Evolutionary conservation across 495 filamentous ascomycete genomes (phyloP).

Genomic region (Hamigera avellanea): DNA sequence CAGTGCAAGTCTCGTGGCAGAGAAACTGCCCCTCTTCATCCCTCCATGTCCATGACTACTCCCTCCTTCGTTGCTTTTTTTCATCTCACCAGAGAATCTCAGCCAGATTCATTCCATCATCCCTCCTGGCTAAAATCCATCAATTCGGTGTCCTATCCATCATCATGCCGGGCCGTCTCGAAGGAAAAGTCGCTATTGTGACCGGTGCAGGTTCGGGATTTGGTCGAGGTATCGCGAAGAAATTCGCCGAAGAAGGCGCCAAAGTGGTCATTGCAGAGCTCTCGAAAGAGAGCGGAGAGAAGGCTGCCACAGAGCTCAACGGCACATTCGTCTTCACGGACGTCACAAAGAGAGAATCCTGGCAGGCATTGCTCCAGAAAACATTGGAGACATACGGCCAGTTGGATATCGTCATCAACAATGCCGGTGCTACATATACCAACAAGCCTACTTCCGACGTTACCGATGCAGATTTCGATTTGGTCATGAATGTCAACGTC

Average conservation of each 20-base stretch:
- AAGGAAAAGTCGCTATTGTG: conserved; percentile 41
- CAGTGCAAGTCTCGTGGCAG: too few species aligned
- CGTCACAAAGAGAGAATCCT: conserved; percentile 14
- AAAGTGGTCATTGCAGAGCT: conserved; percentile 43
- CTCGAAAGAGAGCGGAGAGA: conserved; percentile 15
- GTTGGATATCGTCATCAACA: conserved; percentile 29
- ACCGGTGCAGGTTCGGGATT: conserved; percentile 38
- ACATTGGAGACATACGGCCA: conserved; percentile 16
- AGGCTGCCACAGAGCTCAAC: conserved; percentile 11
- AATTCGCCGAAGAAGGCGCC: conserved; percentile 40
- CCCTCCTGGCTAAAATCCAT: too few species aligned
- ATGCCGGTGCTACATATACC: conserved; percentile 20
- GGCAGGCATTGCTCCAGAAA: conserved; percentile 12
- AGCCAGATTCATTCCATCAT: too few species aligned
- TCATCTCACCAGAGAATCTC: too few species aligned
- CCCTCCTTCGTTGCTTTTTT: too few species aligned
- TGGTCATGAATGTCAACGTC: conserved; percentile 44
- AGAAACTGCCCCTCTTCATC: too few species aligned
- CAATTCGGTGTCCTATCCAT: too few species aligned
- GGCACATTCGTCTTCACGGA: conserved; percentile 14
- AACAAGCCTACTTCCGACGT: conserved; percentile 41
- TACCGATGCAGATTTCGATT: conserved; percentile 49
- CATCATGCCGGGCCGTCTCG: conserved; percentile 1
- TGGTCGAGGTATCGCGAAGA: conserved; percentile 38
- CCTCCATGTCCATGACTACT: too few species aligned